Percentiles rank a stretch among this genome's conserved stretches.
These are phyloP conservation scores for Pseudogymnoascus sp. DNA, from an alignment of 2,329 filamentous ascomycete genomes.

Conservation along the genomic window DNA sequence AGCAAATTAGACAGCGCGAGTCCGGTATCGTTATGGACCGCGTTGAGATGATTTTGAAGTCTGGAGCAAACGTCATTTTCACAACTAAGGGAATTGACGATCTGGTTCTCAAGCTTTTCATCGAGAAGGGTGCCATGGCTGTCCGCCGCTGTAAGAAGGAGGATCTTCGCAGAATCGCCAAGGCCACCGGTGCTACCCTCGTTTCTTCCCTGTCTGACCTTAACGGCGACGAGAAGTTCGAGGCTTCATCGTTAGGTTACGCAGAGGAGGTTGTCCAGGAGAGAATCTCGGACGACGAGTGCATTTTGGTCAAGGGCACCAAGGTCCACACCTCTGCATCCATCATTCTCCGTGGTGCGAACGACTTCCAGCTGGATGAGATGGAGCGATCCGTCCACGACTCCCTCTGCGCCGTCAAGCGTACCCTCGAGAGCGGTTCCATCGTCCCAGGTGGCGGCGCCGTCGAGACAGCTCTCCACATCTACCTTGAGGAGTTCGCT, in stretches of 20 bases:
- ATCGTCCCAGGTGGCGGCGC: slow-evolving; percentile 95
- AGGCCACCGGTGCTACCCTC: slow-evolving; percentile 87
- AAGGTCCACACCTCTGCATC: slow-evolving; percentile 91
- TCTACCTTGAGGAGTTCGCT: slow-evolving; percentile 97
- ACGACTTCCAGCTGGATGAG: slow-evolving; percentile 95
- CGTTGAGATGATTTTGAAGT: slow-evolving; percentile 95
- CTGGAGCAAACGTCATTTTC: slow-evolving; percentile 89
- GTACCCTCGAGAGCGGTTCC: slow-evolving; percentile 90
- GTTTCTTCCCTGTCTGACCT: slow-evolving; percentile 90
- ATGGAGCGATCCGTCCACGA: slow-evolving; percentile 99
- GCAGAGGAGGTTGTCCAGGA: slow-evolving; percentile 98
- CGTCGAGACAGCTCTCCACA: slow-evolving; percentile 97
- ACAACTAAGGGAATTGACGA: slow-evolving; percentile 99
- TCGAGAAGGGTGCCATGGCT: slow-evolving; percentile 92
- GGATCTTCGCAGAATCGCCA: slow-evolving; percentile 89
- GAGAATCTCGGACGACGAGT: slow-evolving; percentile 97
- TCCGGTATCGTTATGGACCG: slow-evolving; percentile 87
- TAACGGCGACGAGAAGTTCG: slow-evolving; percentile 96
- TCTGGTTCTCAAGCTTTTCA: slow-evolving; percentile 84
- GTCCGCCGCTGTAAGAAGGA: slow-evolving; percentile 98
- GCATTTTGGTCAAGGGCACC: slow-evolving; percentile 91
- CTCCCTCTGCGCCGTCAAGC: slow-evolving; percentile 92
- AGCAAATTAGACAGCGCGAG: slow-evolving; percentile 92
- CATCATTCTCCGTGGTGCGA: slow-evolving; percentile 88
- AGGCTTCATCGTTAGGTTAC: slow-evolving; percentile 77